Percentiles rank a stretch among this genome's conserved stretches.
Evolutionary conservation across 176 grass and related monocot genomes (phyloP).

Genomic region (Dendrocalamus sinicus): DNA sequence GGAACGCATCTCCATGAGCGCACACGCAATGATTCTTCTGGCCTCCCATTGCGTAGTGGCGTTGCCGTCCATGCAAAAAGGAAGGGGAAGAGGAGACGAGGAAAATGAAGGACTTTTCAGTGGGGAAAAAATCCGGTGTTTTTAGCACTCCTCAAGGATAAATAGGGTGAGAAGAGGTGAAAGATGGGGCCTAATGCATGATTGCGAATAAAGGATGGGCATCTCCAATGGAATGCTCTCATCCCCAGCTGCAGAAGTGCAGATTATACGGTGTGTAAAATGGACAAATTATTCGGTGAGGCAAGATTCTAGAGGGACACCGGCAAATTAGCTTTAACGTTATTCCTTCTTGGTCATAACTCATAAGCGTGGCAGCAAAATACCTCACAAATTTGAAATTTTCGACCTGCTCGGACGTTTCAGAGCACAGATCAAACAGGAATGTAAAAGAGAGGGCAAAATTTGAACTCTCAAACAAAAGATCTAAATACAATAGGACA

Average conservation of each 20-base stretch:
- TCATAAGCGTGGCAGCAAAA: too few species aligned
- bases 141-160: not conserved
- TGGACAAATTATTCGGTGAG: not conserved
- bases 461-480: not conserved
- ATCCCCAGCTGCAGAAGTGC: not conserved
- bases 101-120: not conserved
- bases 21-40: not conserved
- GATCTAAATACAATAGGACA: not conserved
- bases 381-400: not conserved
- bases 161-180: too few species aligned
- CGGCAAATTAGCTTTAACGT: not conserved
- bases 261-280: slow-evolving; percentile 3
- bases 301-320: not conserved
- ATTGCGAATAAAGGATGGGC: slow-evolving; percentile 35
- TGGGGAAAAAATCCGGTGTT: not conserved
- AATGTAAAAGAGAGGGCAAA: not conserved
- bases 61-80: not conserved
- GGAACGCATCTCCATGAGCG: not conserved
- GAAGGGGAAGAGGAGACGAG: too few species aligned
- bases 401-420: not conserved
- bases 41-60: not conserved
- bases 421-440: not conserved
- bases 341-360: not conserved
- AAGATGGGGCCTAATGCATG: not conserved
- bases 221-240: not conserved